Evolutionary conservation across 176 grass and related monocot genomes (phyloP).

Genomic region (Aechmea fasciata): DNA sequence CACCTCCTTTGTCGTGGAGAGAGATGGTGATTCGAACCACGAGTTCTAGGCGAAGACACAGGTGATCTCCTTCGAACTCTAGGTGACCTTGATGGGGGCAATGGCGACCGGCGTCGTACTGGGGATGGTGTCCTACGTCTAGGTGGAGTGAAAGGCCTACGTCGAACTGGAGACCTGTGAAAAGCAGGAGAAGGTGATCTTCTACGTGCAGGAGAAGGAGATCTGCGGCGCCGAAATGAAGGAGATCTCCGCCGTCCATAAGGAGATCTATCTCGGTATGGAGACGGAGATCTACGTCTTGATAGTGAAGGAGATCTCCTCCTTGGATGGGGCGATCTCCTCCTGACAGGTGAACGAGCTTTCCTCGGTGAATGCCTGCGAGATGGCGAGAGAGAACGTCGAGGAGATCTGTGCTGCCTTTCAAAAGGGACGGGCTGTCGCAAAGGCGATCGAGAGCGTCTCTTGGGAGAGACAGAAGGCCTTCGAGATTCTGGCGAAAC

Average conservation of each 20-base stretch:
- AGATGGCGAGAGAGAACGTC: conserved; percentile 41
- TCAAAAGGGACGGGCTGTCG: conserved; percentile 33
- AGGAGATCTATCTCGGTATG: conserved; percentile 31
- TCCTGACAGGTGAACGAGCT: conserved; percentile 28
- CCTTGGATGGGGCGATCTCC: conserved; percentile 41
- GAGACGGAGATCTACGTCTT: conserved; percentile 39
- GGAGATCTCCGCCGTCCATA: conserved; percentile 47
- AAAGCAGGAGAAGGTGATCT: conserved; percentile 49
- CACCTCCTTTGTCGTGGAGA: conserved; percentile 49
- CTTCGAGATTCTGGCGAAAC: conserved; percentile 33
- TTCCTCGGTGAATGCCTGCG: conserved; percentile 46
- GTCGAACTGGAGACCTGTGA: conserved; percentile 42
- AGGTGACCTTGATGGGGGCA: conserved; percentile 30
- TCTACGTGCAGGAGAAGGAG: conserved; percentile 45
- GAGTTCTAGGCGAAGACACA: conserved; percentile 23
- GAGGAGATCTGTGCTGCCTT: conserved; percentile 29
- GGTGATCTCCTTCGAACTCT: conserved; percentile 29
- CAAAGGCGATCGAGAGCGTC: conserved; percentile 32
- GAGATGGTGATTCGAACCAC: conserved; percentile 25
- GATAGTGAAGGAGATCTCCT: conserved; percentile 30
- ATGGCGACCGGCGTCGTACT: conserved; percentile 18
- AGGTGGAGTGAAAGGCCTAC: conserved; percentile 27
- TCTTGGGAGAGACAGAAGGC: conserved; percentile 55
- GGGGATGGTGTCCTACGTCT: conserved; percentile 15
- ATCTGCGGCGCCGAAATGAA: conserved; percentile 26